Evolutionary conservation across 208 protist genomes (phyloP).

Genomic region (Trypanosoma conorhini): DNA sequence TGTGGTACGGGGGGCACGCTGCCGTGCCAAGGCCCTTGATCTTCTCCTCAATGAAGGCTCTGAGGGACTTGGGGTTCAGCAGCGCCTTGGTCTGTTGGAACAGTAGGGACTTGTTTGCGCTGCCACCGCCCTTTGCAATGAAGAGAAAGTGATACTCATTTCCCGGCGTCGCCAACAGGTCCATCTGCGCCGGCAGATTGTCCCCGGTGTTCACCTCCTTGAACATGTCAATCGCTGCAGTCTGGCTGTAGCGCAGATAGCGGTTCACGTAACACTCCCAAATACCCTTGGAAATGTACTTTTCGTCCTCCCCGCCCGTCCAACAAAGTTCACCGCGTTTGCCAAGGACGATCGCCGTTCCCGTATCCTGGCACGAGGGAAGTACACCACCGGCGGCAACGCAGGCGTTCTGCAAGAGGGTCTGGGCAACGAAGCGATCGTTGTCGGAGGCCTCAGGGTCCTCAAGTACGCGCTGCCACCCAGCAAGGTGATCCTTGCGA

Average conservation of each 20-base stretch:
- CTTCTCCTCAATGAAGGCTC: conserved; percentile 94
- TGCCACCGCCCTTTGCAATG: conserved; percentile 98
- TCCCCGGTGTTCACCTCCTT: conserved; percentile 96
- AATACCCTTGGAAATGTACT: conserved; percentile 93
- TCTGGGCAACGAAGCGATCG: conserved; percentile 96
- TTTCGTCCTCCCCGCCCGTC: conserved; percentile 96
- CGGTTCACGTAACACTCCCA: conserved; percentile 95
- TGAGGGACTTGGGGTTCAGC: conserved; percentile 92
- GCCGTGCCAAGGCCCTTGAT: conserved; percentile 96
- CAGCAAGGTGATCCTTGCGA: conserved; percentile 94
- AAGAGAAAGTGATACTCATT: conserved; percentile 97
- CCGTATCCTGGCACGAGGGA: conserved; percentile 96
- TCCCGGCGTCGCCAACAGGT: conserved; percentile 93
- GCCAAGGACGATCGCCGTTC: conserved; percentile 97
- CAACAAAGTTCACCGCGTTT: conserved; percentile 97
- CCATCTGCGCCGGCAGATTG: conserved; percentile 98
- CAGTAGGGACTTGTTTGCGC: conserved; percentile 98
- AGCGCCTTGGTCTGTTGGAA: conserved; percentile 97
- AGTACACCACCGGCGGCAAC: conserved; percentile 92
- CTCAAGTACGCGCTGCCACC: conserved; percentile 94
- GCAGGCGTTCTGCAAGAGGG: conserved; percentile 97
- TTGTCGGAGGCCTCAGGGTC: conserved; percentile 96
- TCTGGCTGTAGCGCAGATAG: conserved; percentile 97
- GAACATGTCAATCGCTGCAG: conserved; percentile 96
- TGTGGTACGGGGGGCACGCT: conserved; percentile 98